Conservation (phyloP, 164 flowering plant species). For the Aristolochia contorta region DNA sequence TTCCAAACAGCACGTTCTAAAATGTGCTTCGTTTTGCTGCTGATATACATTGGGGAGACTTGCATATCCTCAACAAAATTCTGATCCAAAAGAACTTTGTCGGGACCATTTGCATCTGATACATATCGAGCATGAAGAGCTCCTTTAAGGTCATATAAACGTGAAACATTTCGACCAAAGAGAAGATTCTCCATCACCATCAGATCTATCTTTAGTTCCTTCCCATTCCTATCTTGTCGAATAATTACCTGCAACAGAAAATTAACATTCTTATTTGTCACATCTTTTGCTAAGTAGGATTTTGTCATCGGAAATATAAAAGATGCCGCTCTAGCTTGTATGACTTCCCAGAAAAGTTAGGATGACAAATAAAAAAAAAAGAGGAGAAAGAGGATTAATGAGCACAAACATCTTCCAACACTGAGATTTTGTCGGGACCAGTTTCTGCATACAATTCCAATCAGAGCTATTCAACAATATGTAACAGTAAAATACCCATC, state of each 20-base stretch:
- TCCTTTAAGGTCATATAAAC: conserved; percentile 92
- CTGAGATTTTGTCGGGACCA: no score
- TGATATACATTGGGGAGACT: conserved; percentile 61
- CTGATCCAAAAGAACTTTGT: conserved; percentile 79
- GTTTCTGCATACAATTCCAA: no score
- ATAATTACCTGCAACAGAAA: conserved; percentile 43
- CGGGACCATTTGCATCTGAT: conserved; percentile 39
- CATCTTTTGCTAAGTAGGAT: no score
- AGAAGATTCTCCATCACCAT: conserved; percentile 95
- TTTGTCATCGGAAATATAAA: no score
- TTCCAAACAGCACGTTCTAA: conserved; percentile 86
- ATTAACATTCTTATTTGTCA: no score
- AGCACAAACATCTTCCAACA: no score
- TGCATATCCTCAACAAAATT: conserved; percentile 84
- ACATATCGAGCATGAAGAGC: conserved; percentile 63
- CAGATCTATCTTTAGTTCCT: conserved; percentile 56
- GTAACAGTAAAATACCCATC: no score
- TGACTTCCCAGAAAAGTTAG: no score
- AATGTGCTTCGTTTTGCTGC: conserved; percentile 47
- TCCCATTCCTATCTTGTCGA: conserved; percentile 55
- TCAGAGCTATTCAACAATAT: no score
- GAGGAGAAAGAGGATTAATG: no score
- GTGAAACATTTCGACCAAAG: conserved; percentile 51
- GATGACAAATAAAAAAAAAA: no score
- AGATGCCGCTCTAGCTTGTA: no score